Percentiles rank a stretch among this genome's conserved stretches.
Evolutionary conservation across 768 basidiomycete genomes (phyloP).

Genomic region (Leccinum arenicola): DNA sequence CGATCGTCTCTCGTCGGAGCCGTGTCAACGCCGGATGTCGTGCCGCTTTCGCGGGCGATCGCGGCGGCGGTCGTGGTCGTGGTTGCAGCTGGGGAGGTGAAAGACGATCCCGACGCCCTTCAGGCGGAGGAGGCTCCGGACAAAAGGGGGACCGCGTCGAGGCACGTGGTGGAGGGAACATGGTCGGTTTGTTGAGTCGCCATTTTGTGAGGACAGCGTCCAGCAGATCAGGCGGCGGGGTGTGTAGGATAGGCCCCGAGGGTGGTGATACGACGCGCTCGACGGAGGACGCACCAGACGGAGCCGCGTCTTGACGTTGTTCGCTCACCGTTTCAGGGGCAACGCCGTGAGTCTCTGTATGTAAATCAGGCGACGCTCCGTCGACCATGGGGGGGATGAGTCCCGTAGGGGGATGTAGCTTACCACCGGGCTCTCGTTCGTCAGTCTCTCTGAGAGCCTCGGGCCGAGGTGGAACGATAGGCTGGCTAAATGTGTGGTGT

Average conservation of each 20-base stretch:
- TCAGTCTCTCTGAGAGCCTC: neutral
- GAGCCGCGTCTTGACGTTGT: neutral
- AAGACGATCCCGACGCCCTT: neutral
- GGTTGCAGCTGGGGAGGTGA: neutral
- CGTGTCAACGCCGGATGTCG: slow-evolving; percentile 13
- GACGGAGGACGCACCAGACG: neutral
- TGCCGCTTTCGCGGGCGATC: neutral
- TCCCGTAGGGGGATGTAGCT: no score
- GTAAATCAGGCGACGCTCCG: neutral
- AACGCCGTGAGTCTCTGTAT: neutral
- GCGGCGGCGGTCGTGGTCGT: neutral
- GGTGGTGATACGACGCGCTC: slow-evolving; percentile 1
- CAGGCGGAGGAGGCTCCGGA: neutral
- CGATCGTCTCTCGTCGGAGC: slow-evolving; percentile 18
- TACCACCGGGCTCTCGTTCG: neutral
- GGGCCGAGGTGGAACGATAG: neutral
- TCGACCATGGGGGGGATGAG: neutral
- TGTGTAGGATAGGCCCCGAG: neutral
- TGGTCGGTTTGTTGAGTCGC: neutral
- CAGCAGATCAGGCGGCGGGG: neutral
- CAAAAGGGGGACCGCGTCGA: slow-evolving; percentile 22
- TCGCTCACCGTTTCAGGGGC: neutral
- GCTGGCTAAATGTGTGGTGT: slow-evolving; percentile 20
- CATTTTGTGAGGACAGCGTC: neutral
- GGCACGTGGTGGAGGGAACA: slow-evolving; percentile 17